Conservation (phyloP, 2,329 filamentous ascomycete genomes). For the Ceratocystis diversiconidia region DNA sequence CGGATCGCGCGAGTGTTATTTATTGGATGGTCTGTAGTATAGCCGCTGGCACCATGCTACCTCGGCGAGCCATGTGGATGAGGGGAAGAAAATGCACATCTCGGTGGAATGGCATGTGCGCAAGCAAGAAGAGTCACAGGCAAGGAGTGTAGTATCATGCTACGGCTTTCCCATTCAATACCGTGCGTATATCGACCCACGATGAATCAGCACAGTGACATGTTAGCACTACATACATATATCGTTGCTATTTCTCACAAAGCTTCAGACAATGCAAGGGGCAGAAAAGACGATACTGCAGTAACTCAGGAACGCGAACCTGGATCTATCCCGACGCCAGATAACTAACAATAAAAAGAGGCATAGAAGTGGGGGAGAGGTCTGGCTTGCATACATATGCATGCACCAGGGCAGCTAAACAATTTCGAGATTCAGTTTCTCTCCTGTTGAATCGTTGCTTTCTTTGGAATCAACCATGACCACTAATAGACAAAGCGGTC, state of each 20-base stretch:
- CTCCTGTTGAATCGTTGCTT: not conserved
- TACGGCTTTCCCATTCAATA: not conserved
- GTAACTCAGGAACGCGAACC: constrained; percentile 3
- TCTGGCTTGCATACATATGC: constrained; percentile 3
- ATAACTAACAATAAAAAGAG: not conserved
- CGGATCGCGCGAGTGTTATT: not conserved
- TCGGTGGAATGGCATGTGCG: constrained; percentile 3
- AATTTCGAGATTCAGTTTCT: not conserved
- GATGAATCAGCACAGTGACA: not conserved
- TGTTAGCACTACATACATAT: not conserved
- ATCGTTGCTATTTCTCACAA: not conserved
- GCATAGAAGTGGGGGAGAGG: not conserved
- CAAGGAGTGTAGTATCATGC: not conserved
- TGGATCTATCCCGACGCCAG: not conserved
- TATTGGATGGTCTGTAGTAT: not conserved
- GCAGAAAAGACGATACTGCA: constrained; percentile 2
- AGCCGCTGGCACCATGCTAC: not conserved
- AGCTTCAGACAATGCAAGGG: constrained; percentile 8
- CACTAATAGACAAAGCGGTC: constrained; percentile 5
- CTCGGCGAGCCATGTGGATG: not conserved
- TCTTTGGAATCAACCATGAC: not conserved
- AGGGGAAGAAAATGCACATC: not conserved
- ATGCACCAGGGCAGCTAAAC: not conserved
- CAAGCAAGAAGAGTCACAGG: not conserved
- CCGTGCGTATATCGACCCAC: not conserved